Evolutionary conservation across 139 green algal genomes (phyloP).

Genomic region (Chlorella sp.): DNA sequence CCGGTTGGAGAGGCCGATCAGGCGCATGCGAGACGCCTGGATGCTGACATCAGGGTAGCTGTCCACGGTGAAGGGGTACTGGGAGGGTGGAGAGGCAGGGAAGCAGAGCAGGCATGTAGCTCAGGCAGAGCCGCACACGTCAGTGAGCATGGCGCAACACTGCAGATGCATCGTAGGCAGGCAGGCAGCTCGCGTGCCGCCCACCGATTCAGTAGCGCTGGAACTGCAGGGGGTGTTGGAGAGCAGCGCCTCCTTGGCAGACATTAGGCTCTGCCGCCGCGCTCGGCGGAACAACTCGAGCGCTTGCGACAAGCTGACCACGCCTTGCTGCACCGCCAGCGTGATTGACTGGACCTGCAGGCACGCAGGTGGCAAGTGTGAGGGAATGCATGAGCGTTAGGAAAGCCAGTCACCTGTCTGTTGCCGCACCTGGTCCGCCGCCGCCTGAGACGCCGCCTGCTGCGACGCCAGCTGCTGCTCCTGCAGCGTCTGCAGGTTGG

Average conservation of each 20-base stretch:
- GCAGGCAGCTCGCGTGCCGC: too few relatives aligned
- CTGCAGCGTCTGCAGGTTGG: constrained; percentile 36
- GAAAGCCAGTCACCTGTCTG: too few relatives aligned
- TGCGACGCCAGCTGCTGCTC: constrained; percentile 52
- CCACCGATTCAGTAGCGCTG: too few relatives aligned
- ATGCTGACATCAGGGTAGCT: too few relatives aligned
- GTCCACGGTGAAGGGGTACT: too few relatives aligned
- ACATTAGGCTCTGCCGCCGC: constrained; percentile 38
- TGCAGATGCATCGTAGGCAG: too few relatives aligned
- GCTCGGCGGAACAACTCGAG: constrained; percentile 68
- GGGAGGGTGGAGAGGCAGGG: too few relatives aligned
- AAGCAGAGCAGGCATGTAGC: too few relatives aligned
- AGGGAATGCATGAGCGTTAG: too few relatives aligned
- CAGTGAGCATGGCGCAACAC: too few relatives aligned
- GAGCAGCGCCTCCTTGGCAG: constrained; percentile 46
- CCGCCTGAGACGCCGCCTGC: constrained; percentile 18
- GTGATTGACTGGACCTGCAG: neutral
- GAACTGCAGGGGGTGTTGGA: constrained; percentile 57
- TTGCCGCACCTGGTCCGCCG: neutral
- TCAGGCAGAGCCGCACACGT: too few relatives aligned
- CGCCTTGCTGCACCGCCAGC: constrained; percentile 43
- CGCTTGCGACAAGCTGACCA: constrained; percentile 63
- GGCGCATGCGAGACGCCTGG: neutral
- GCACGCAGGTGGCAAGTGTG: too few relatives aligned
- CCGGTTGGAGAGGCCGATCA: neutral